These are phyloP conservation scores for Vicia villosa DNA, from an alignment of 306 rosid species.

Conservation along the genomic window DNA sequence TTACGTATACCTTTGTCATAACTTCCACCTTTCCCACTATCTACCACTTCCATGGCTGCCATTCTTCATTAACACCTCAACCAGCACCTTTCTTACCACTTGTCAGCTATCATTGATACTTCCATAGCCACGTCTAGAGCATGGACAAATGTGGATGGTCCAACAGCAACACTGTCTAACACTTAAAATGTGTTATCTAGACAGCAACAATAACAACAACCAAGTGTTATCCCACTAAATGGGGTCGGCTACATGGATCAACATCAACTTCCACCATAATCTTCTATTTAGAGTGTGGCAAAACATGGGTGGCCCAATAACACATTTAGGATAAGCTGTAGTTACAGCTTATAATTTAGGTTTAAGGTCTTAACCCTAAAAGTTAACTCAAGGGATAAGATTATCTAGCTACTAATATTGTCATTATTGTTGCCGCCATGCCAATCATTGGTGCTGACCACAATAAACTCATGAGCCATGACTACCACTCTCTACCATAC, in stretches of 20 bases:
- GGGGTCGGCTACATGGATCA: too few relatives aligned
- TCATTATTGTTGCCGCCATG: not conserved
- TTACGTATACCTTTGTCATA: not conserved
- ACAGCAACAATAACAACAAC: too few relatives aligned
- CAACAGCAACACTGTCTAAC: not conserved
- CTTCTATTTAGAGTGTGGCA: not conserved
- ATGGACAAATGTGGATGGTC: not conserved
- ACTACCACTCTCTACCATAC: not conserved
- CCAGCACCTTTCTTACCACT: conserved; percentile 1
- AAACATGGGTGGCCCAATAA: not conserved
- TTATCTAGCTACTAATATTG: not conserved
- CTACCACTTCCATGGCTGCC: not conserved
- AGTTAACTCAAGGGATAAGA: not conserved
- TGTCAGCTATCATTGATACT: not conserved
- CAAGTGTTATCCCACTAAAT: too few relatives aligned
- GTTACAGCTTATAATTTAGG: not conserved
- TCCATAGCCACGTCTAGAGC: not conserved
- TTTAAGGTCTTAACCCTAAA: not conserved
- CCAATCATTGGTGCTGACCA: not conserved
- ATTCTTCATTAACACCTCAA: conserved; percentile 1
- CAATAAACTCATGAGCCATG: not conserved
- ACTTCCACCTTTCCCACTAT: not conserved
- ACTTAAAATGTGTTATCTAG: not conserved
- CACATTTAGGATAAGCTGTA: not conserved
- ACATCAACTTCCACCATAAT: too few relatives aligned